Percentiles rank a stretch among this genome's conserved stretches.
Conservation (phyloP, 371 early-diverging fungal species). For the Rhizomucor miehei region DNA sequence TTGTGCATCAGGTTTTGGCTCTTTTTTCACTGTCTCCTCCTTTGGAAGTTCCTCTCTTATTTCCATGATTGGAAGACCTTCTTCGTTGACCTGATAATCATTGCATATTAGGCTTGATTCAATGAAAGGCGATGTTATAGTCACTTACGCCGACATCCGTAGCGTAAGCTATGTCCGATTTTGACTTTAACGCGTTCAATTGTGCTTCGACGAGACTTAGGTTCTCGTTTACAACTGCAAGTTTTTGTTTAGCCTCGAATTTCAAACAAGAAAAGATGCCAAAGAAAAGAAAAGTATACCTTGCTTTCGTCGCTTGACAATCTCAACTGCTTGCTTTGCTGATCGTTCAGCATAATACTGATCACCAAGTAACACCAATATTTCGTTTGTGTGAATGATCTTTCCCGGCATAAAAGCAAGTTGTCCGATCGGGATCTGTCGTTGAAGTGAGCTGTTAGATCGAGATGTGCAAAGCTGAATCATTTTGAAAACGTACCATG, state of each 20-base stretch:
- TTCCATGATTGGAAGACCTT: conserved; percentile 85
- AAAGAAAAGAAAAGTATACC: conserved; percentile 36
- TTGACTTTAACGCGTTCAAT: conserved; percentile 42
- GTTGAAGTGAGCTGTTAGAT: background rate
- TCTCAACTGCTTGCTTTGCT: conserved; percentile 70
- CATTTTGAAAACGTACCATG: conserved; percentile 11
- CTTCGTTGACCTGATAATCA: conserved; percentile 68
- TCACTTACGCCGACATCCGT: conserved; percentile 10
- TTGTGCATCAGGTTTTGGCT: conserved; percentile 7
- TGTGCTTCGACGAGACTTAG: conserved; percentile 51
- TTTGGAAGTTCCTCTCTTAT: conserved; percentile 71
- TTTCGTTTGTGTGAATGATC: conserved; percentile 86
- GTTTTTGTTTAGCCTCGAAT: background rate
- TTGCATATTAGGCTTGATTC: too few relatives aligned
- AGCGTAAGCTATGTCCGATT: conserved; percentile 6
- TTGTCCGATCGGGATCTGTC: conserved; percentile 61
- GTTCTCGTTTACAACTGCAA: conserved; percentile 67
- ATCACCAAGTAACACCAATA: conserved; percentile 82
- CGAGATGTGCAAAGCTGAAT: too few relatives aligned
- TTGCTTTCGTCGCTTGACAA: conserved; percentile 68
- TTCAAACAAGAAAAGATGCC: background rate
- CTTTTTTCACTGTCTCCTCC: conserved; percentile 14
- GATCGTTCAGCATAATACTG: conserved; percentile 90
- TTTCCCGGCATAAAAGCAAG: conserved; percentile 90
- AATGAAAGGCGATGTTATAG: too few relatives aligned